phyloP scores from a whole-genome alignment of 2,329 filamentous ascomycete species.

The Ophiocordyceps unilateralis region DNA sequence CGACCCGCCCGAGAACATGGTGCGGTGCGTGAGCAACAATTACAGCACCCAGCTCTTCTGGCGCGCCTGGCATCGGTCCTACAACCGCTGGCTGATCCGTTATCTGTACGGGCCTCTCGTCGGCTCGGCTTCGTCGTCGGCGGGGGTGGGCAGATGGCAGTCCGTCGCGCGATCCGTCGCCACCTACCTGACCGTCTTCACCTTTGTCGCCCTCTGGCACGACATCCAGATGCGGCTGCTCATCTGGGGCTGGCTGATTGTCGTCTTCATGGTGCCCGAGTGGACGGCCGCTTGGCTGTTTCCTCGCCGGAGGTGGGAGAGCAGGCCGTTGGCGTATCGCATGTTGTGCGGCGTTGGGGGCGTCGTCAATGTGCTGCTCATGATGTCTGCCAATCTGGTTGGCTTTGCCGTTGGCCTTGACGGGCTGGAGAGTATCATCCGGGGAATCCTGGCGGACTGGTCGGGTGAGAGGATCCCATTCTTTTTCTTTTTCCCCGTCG shows the following conservation, averaged over 20 bases:
- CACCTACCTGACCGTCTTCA: conserved; percentile 78
- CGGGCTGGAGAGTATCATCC: conserved; percentile 60
- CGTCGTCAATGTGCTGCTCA: conserved; percentile 75
- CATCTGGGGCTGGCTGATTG: conserved; percentile 94
- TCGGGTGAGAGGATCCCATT: conserved; percentile 41
- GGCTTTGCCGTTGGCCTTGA: conserved; percentile 89
- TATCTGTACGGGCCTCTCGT: conserved; percentile 91
- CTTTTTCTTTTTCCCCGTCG: background rate
- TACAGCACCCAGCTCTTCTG: conserved; percentile 84
- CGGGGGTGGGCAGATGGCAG: conserved; percentile 10
- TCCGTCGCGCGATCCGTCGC: conserved; percentile 39
- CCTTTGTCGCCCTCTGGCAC: conserved; percentile 95
- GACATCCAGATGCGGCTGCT: conserved; percentile 83
- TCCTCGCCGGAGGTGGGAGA: conserved; percentile 53
- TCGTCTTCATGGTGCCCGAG: conserved; percentile 86
- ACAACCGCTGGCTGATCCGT: conserved; percentile 84
- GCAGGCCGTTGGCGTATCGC: conserved; percentile 54
- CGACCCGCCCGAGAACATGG: conserved; percentile 95
- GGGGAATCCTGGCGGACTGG: conserved; percentile 59
- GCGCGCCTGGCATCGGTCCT: conserved; percentile 90
- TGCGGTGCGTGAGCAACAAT: conserved; percentile 90
- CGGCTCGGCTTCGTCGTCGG: conserved; percentile 37
- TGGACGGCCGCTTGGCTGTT: conserved; percentile 56
- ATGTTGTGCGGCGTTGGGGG: conserved; percentile 66
- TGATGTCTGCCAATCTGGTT: conserved; percentile 90